Base-by-base conservation (phyloP, 495 filamentous ascomycete species). In the Hypoxylon lienhwacheense region DNA sequence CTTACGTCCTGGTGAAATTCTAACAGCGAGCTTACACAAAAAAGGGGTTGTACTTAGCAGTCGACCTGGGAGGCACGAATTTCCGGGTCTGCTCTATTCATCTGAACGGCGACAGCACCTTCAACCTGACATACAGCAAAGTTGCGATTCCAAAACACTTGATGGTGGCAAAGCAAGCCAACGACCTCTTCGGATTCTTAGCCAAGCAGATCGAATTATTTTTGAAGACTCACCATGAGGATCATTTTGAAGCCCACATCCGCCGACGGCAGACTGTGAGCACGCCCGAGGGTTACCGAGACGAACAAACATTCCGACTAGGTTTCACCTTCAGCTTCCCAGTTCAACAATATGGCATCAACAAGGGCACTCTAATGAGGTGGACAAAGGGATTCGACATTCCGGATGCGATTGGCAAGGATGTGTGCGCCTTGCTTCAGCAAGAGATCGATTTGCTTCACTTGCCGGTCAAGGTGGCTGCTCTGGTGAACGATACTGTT, bases 351-450 rank as follows among this genome's bases (percentile, higher is more conserved):
- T 73, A 84, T 52, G 91, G 90, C 16, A 93, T 98, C 65, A 97
- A 97, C 77, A 89, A 86, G 66, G 93, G 93, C 32, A 88, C 83
- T 29, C 75, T 97, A 26, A 89, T 96, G 68, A 84, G 95, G 50
- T 98, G 93, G 93, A 98, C 95, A 21, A 98, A 98, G 76, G 95
- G 93, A 26, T 98, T 96, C 67, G 88, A 97, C 68, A 97, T 98
- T 51, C 79, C 81, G 14, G 95, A 97, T 67, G 86, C 92, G 0
- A 71, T 98, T 48, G 93, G 93, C 26, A 87, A 96, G 68, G 93
- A 98, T 72, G 91, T 98, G 29, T 98, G 93, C 61, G 83, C 81
- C 32, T 77, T 97, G 21, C 80, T 98, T 21, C 93, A 98, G 66
- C 69, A 74, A n/a, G 93, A 96, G 67, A 91, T 98, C 59, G 90